Evolutionary conservation across 169 alveolate genomes (phyloP).

Genomic region (Eimeria falciformis): DNA sequence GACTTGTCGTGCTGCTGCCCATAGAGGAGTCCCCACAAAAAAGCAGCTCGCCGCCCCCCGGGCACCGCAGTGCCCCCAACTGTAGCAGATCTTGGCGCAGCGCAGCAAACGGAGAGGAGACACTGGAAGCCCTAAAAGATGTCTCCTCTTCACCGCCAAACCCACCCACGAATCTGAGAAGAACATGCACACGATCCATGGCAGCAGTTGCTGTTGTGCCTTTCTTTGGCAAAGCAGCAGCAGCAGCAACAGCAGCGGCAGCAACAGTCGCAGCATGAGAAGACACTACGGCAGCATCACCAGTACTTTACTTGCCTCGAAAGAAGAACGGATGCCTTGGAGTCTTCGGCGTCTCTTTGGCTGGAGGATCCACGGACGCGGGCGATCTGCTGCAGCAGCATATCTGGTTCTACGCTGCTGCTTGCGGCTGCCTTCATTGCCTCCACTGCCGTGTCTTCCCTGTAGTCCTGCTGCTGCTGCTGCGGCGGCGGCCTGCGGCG

Average conservation of each 20-base stretch:
- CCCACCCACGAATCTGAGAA: not conserved
- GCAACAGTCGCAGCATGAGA: not conserved
- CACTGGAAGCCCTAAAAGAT: not conserved
- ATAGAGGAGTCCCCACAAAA: not conserved
- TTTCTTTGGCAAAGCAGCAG: too few relatives aligned
- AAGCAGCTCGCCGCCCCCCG: not conserved
- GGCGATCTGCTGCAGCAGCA: slow-evolving; percentile 11
- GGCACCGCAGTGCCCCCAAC: slow-evolving; percentile 23
- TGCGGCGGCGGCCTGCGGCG: slow-evolving; percentile 40
- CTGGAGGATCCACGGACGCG: not conserved
- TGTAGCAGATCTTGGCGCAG: slow-evolving; percentile 7
- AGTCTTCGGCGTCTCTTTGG: not conserved
- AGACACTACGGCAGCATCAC: not conserved
- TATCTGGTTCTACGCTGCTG: slow-evolving; percentile 1
- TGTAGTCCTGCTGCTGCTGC: slow-evolving; percentile 35
- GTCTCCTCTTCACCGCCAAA: not conserved
- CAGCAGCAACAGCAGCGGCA: too few relatives aligned
- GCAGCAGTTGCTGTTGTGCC: not conserved
- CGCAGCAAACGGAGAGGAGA: slow-evolving; percentile 33
- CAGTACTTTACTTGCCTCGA: not conserved
- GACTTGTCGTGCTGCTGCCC: slow-evolving; percentile 41
- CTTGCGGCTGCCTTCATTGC: not conserved
- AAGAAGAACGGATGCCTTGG: not conserved
- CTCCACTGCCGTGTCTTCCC: slow-evolving; percentile 19
- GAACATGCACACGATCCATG: not conserved